Evolutionary conservation across 495 filamentous ascomycete genomes (phyloP), one percentile per base, ranked within the genome.

Genomic region (Peziza echinospora): DNA sequence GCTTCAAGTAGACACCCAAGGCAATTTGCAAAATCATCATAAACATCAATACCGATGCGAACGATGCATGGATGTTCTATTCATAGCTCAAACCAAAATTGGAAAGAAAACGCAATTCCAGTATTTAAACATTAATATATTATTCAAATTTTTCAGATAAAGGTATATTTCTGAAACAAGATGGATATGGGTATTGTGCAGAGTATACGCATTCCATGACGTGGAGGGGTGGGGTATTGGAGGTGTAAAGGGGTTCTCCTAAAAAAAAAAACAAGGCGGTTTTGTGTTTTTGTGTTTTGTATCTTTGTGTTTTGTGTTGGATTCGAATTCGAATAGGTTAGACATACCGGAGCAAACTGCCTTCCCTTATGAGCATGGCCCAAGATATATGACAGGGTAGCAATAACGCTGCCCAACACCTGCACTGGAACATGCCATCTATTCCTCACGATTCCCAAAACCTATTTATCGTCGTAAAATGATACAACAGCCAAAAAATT

Each of bases 351-450:
- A 24, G 72, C 67, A 62, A 96, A 97, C 60, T 89, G 76, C 44
- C 89, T 75, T 45, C 89, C 89, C 51, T 80, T 78, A 62, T 97
- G 89, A 30, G 71, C 67, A 58, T 96, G 91, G 28, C 89, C 89
- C 42, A 97, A 75, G 55, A 86, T 84, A 65, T 84, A 93, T 49
- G 82, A 85, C 44, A 85, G 56, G 9, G 92, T 67, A 9, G 87
- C 81, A 51, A 94, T 66, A 10, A 72, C 59, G 21, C 81, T 76
- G 45, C 76, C 82, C 48, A 82, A 55, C 17, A 78, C 70, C 62
- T 97, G 89, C 4, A 85, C 57, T 23, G 89, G 89, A 43, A 97
- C 91, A 63, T 97, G 89, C 84, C 83, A 96, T 51, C 83, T 77
- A 42, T 77, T 89, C 44, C 80, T 83, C 41, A 81, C 69, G 22